Evolutionary conservation across 768 basidiomycete species (phyloP).

Genomic region (Termitomyces sp.): DNA sequence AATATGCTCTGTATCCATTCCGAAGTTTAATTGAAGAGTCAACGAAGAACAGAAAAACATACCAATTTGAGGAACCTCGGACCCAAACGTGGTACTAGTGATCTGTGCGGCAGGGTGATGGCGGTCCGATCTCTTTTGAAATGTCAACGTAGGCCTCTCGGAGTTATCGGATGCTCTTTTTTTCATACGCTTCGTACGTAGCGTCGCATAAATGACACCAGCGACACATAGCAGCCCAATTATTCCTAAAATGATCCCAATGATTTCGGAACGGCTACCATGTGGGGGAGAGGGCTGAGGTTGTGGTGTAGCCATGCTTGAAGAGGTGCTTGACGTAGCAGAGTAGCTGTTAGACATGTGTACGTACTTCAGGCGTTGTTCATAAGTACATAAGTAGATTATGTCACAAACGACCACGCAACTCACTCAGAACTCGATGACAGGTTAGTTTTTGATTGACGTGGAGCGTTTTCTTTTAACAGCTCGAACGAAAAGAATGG

Average conservation of each 20-base stretch:
- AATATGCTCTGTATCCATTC: slow-evolving; percentile 32
- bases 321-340: not conserved
- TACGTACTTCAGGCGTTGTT: not conserved
- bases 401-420: not conserved
- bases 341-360: slow-evolving; percentile 8
- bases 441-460: too few relatives aligned
- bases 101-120: slow-evolving; percentile 35
- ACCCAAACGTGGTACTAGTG: slow-evolving; percentile 37
- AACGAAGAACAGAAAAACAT: slow-evolving; percentile 10
- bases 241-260: slow-evolving; percentile 8
- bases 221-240: slow-evolving; percentile 5
- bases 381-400: not conserved
- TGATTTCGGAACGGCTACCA: not conserved
- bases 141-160: slow-evolving; percentile 1
- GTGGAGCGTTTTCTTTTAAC: not conserved
- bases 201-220: slow-evolving; percentile 5
- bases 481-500: slow-evolving; percentile 27
- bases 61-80: slow-evolving; percentile 35
- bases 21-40: not conserved
- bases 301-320: slow-evolving; percentile 1
- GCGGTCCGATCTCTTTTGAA: slow-evolving; percentile 23
- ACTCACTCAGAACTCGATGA: not conserved
- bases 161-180: not conserved
- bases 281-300: not conserved
- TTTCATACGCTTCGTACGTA: slow-evolving; percentile 4